These are phyloP conservation scores for Citrus medica DNA, from an alignment of 345 rosid species.

Conservation along the genomic window DNA sequence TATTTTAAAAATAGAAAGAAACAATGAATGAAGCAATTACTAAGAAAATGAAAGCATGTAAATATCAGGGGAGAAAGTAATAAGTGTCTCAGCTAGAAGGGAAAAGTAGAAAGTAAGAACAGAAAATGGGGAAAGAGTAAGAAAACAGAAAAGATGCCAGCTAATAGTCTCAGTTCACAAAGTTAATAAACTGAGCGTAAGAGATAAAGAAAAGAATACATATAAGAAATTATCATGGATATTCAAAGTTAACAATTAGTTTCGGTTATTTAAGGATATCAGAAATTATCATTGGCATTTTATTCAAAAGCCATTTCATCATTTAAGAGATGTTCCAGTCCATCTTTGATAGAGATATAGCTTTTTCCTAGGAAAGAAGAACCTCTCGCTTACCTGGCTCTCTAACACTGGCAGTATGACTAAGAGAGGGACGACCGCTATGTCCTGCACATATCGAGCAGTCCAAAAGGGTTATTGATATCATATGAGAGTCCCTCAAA, in stretches of 20 bases:
- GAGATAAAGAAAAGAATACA: not conserved
- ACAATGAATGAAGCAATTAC: too few relatives aligned
- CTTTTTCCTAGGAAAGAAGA: not conserved
- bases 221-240: not conserved
- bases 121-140: not conserved
- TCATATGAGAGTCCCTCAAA: constrained; percentile 5
- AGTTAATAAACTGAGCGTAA: not conserved
- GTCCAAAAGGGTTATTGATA: constrained; percentile 18
- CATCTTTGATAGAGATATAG: not conserved
- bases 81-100: not conserved
- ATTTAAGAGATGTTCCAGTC: not conserved
- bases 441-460: constrained; percentile 63
- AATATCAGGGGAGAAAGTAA: not conserved
- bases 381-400: constrained; percentile 62
- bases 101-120: not conserved
- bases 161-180: not conserved
- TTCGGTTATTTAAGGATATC: not conserved
- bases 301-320: not conserved
- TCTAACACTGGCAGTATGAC: constrained; percentile 92
- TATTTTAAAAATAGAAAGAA: not conserved
- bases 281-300: not conserved
- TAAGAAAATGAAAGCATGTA: not conserved
- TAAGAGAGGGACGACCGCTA: constrained; percentile 89
- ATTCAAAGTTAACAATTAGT: not conserved
- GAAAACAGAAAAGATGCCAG: not conserved